Evolutionary conservation across 768 basidiomycete genomes (phyloP), one percentile per base, ranked within the genome.

Genomic region (Amanita molliuscula): DNA sequence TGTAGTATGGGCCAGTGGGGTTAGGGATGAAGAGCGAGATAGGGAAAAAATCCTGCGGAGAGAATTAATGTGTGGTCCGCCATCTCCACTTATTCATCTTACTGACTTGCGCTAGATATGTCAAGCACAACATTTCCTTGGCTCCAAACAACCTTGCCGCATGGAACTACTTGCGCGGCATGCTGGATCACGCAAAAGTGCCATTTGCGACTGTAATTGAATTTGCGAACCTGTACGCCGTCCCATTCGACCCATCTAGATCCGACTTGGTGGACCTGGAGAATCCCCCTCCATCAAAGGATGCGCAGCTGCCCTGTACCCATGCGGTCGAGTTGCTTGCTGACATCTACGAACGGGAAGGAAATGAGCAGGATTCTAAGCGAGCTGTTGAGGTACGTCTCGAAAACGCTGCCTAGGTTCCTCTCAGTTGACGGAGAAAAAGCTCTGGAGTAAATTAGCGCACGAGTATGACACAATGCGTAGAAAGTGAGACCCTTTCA

Each of bases 91-190:
- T 11, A 11, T 26, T 18, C 41, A 11, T 13, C 29, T 35, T 35
- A 29, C 29, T 41, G 18, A 50, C 13, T 25, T 43, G 38, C 21
- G 44, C 4, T 56, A 93, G 89, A 11, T 96, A 81, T 58, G 75
- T 78, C n/a, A 88, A 94, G 65, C 72, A 82, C 56, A 84, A 82
- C 60, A 88, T 98, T 46, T 78, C 86, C 16, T 67, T 84, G 9
- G 89, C 88, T 3, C 92, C 96, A 6, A 94, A 93, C 64, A 99
- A 99, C 57, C 77, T 83, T 0, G 95, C 93, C 0, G 88, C 91
- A 0, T 99, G 96, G 96, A 96, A 96, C 64, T 99, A 96, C 65
- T 76, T 98, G 8, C 80, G 95, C 53, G 96, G 88, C 6, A 61
- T 86, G n/a, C 75, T 95, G 18, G 76, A 83, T 29, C 69, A 76